Evolutionary conservation across 176 grass and related monocot species (phyloP), one percentile per base, ranked within the genome.

Genomic region (Bolboschoenus planiculmis): DNA sequence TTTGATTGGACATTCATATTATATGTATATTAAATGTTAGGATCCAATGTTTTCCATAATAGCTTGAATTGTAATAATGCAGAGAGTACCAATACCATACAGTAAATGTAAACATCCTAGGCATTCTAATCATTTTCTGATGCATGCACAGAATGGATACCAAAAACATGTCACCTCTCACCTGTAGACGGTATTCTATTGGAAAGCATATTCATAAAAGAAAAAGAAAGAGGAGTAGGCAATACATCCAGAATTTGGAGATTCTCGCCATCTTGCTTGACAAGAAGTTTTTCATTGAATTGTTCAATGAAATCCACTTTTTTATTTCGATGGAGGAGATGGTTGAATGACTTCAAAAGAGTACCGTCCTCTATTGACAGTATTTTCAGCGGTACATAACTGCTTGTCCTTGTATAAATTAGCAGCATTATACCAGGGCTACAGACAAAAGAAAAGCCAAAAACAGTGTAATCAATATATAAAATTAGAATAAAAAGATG

Each of bases 211-310:
- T 81, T 39, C 16, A 60, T 7, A 39, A 33, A 59, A 60, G 1
- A 39, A 80, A 27, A 40, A 11, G 13, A 81, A 60, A 81, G 78
- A 42, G 29, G 40, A 42, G 40, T 43, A 26, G 56, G 55, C 37
- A 81, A 81, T 91, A 97, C 93, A 91, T 97, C 93, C 70, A 97
- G 93, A 84, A 97, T 97, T 91, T 97, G 93, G 81, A 97, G 93
- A 77, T 97, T 97, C 70, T 97, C 93, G 57, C 88, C 87, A 79
- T 97, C 93, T 83, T 97, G 93, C 81, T 97, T 97, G 62, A 97
- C 93, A 51, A 97, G 84, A 87, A 97, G 93, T 56, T 97, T 97
- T 72, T 97, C 93, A 79, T 97, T 97, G 78, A 97, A 97, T 64
- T 97, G 93, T 56, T 97, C 93, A 37, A 97, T 97, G 37, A 97